These are phyloP conservation scores for Lathyrus tuberosus DNA, from an alignment of 306 rosid species.

Conservation along the genomic window DNA sequence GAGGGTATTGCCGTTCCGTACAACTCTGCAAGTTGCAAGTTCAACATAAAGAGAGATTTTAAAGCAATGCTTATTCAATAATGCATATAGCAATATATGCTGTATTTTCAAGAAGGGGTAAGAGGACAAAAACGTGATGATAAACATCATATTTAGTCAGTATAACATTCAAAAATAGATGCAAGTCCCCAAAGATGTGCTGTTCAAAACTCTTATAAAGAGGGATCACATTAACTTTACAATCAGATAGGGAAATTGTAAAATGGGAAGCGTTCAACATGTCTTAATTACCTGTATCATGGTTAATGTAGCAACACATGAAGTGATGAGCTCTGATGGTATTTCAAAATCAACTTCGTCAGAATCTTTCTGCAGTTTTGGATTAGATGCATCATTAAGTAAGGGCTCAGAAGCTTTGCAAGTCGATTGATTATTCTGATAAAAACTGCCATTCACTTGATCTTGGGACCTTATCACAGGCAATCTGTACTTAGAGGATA, in stretches of 20 bases:
- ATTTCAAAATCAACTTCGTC: slow-evolving; percentile 61
- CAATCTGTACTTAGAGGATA: slow-evolving; percentile 49
- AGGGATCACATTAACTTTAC: neutral
- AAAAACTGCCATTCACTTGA: slow-evolving; percentile 58
- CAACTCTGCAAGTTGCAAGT: slow-evolving; percentile 69
- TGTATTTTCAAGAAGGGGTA: neutral
- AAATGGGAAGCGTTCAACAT: neutral
- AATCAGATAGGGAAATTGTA: slow-evolving; percentile 1
- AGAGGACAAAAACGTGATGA: neutral
- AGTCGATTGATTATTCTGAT: slow-evolving; percentile 43
- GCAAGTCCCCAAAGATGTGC: neutral
- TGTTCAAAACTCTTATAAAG: slow-evolving; percentile 2
- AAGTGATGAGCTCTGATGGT: slow-evolving; percentile 80
- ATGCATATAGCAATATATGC: neutral
- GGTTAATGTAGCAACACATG: slow-evolving; percentile 78
- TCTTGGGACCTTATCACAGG: slow-evolving; percentile 56
- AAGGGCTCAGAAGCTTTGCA: slow-evolving; percentile 48
- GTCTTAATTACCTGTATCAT: slow-evolving; percentile 79
- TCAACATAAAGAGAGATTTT: slow-evolving; percentile 6
- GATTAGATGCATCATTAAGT: slow-evolving; percentile 50
- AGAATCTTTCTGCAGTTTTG: slow-evolving; percentile 43
- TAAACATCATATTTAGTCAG: slow-evolving; percentile 1
- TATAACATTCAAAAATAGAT: neutral
- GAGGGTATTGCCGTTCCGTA: slow-evolving; percentile 89
- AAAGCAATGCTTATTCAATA: slow-evolving; percentile 21